Evolutionary conservation across 1,284 basidiomycete species (phyloP).

Genomic region (Marasmius fiardii): DNA sequence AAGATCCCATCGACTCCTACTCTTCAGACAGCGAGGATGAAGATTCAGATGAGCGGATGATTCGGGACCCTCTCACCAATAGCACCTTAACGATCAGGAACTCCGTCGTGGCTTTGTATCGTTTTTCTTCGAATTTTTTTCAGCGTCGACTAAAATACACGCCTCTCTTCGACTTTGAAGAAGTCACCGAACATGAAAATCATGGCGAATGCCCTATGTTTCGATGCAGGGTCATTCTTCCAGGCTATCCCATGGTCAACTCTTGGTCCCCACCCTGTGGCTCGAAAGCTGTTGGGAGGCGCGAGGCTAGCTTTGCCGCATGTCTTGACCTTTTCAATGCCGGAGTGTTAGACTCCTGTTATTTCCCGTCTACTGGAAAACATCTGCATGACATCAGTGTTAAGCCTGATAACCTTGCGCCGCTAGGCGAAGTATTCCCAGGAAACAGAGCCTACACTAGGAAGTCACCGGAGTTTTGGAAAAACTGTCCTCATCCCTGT

Average conservation of each 20-base stretch:
- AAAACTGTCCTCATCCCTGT: conserved; percentile 30
- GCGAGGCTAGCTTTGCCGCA: conserved; percentile 51
- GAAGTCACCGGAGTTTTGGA: conserved; percentile 64
- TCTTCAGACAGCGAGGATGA: conserved; percentile 48
- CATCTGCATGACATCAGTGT: conserved; percentile 9
- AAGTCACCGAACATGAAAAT: conserved; percentile 9
- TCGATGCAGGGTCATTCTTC: conserved; percentile 48
- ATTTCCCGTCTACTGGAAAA: conserved; percentile 40
- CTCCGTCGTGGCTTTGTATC: conserved; percentile 51
- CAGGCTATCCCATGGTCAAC: conserved; percentile 34
- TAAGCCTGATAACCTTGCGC: conserved; percentile 17
- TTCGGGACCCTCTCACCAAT: conserved; percentile 57
- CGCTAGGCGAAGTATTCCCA: conserved; percentile 24
- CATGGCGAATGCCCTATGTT: conserved; percentile 24
- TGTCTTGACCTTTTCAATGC: conserved; percentile 47
- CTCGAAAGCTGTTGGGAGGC: conserved; percentile 51
- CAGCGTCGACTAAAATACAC: conserved; percentile 17
- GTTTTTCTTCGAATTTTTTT: conserved; percentile 28
- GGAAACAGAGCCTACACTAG: conserved; percentile 53
- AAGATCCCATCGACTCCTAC: conserved; percentile 37
- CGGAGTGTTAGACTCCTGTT: conserved; percentile 48
- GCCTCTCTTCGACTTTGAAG: conserved; percentile 41
- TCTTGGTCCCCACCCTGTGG: conserved; percentile 41
- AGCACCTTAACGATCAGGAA: conserved; percentile 52
- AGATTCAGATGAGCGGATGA: conserved; percentile 25